Evolutionary conservation across 805 yeast species (phyloP), one percentile per base, ranked within the genome.

Genomic region (Yamadazyma takamatsuzukensis): DNA sequence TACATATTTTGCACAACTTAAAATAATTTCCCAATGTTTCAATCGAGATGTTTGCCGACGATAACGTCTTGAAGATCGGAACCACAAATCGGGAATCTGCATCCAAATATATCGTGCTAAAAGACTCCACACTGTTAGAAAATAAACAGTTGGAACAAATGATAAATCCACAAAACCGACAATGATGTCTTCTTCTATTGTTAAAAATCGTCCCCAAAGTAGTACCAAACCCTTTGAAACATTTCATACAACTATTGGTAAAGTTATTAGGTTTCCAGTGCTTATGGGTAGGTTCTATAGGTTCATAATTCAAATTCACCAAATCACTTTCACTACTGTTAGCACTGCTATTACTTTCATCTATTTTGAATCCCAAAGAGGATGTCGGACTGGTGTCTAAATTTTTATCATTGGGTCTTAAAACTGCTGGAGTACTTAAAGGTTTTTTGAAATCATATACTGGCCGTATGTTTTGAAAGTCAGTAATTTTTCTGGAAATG

Each of bases 191-290:
- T 22, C 60, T 37, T 27, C 39, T 48, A 12, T 64, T 44, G 14
- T 59, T 59, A 27, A 40, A 44, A 40, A 59, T 55, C 15, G 26
- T 34, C 8, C 38, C 38, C n/a, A n/a, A n/a, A n/a, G n/a, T n/a
- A 22, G 53, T 51, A 26, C 60, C 54, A 38, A 65, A 64, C 7
- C 47, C 45, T 21, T 51, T 53, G 37, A 64, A 61, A 38, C 72
- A 65, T 36, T 55, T 56, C 62, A 60, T 53, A 50, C 80, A 75
- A 30, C 55, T 54, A 32, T 49, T 41, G n/a, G 68, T 49, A 32
- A 48, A 51, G 27, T 44, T 47, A 49, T 74, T 68, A 14, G 74
- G 69, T 39, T 65, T 65, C 80, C 80, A 75, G 48, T 73, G 78
- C 10, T 52, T 48, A 33, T 67, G 76, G 7, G 74, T 68, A 11